These are phyloP conservation scores for Mucor indicus DNA, from an alignment of 371 early-diverging fungal species.

Conservation along the genomic window DNA sequence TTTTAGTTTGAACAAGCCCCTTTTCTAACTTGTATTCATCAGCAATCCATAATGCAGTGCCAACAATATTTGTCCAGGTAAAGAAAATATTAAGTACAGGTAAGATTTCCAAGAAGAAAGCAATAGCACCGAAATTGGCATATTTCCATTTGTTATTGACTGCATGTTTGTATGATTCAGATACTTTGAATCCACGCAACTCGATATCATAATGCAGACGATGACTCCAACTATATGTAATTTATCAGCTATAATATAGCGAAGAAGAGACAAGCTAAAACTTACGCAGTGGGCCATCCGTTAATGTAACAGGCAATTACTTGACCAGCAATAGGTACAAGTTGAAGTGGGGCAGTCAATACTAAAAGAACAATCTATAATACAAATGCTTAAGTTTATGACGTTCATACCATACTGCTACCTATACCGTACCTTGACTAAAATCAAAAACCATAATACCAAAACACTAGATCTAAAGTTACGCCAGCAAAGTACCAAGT, in stretches of 20 bases:
- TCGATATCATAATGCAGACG: slow-evolving; percentile 46
- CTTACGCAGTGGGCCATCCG: slow-evolving; percentile 37
- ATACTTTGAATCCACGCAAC: slow-evolving; percentile 34
- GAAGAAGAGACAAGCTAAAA: background rate
- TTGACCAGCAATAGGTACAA: slow-evolving; percentile 48
- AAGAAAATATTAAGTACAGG: slow-evolving; percentile 61
- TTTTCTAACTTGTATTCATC: slow-evolving; percentile 37
- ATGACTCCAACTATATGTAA: slow-evolving; percentile 26
- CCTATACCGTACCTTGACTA: slow-evolving; percentile 18
- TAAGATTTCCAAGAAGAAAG: slow-evolving; percentile 54
- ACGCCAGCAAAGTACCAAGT: slow-evolving; percentile 25
- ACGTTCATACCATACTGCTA: background rate
- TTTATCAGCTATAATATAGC: background rate
- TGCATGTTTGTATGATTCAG: slow-evolving; percentile 27
- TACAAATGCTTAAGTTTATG: slow-evolving; percentile 2
- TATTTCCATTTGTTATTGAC: slow-evolving; percentile 26
- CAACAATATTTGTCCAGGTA: slow-evolving; percentile 65
- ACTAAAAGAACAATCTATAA: slow-evolving; percentile 36
- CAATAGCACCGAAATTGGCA: slow-evolving; percentile 50
- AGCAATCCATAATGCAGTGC: slow-evolving; percentile 64
- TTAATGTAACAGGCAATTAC: slow-evolving; percentile 43
- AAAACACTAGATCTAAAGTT: slow-evolving; percentile 23
- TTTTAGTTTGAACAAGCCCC: background rate
- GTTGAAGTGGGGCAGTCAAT: slow-evolving; percentile 48
- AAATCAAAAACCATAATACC: slow-evolving; percentile 18